These are phyloP conservation scores for Hortiboletus flavorubellus DNA, from an alignment of 768 basidiomycete genomes.

Conservation along the genomic window DNA sequence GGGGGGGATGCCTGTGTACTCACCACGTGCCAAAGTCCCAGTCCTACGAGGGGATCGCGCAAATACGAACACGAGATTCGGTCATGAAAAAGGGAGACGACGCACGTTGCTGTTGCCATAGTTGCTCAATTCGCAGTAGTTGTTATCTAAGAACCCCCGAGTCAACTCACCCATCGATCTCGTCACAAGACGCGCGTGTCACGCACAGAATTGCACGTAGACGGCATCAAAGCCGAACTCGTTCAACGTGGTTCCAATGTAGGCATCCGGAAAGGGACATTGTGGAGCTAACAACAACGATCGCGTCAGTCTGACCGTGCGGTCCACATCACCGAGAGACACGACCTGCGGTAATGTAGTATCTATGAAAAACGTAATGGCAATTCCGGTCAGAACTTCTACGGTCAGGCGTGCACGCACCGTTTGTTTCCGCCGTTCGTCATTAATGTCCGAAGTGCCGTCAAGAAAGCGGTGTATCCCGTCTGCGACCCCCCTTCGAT, in stretches of 20 bases:
- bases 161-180: conserved; percentile 3
- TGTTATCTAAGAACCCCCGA: conserved; percentile 37
- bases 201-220: conserved; percentile 48
- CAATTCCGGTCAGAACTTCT: background rate
- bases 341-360: conserved; percentile 43
- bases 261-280: conserved; percentile 48
- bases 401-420: conserved; percentile 14
- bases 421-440: conserved; percentile 21
- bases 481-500: conserved; percentile 42
- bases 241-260: conserved; percentile 41
- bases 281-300: conserved; percentile 30
- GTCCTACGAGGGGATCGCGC: conserved; percentile 33
- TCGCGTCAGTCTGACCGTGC: conserved; percentile 2
- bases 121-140: conserved; percentile 38
- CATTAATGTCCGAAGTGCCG: conserved; percentile 27
- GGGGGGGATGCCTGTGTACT: background rate
- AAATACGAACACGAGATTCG: background rate
- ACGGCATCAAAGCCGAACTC: conserved; percentile 45
- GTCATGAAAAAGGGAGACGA: background rate
- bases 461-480: conserved; percentile 30
- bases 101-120: conserved; percentile 43
- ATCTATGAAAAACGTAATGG: conserved; percentile 23
- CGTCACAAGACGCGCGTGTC: background rate
- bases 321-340: background rate
- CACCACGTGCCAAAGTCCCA: conserved; percentile 43